Evolutionary conservation across 2,329 filamentous ascomycete genomes (phyloP).

Genomic region (Xylariaceae sp.): DNA sequence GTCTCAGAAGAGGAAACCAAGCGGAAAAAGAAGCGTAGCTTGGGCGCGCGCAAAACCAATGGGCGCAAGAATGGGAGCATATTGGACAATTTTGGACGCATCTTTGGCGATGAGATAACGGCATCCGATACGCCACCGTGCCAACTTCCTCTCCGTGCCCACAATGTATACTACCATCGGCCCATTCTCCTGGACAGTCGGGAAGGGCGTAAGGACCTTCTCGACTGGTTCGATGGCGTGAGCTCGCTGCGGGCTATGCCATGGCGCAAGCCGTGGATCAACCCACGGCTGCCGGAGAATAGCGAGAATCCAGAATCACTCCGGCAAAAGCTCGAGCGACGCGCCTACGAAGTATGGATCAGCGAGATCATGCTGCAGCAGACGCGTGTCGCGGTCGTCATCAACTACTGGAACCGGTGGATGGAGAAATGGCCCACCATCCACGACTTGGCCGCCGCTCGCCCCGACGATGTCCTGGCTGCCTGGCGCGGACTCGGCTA

Average conservation of each 20-base stretch:
- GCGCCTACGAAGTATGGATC: slow-evolving; percentile 63
- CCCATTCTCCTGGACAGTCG: slow-evolving; percentile 42
- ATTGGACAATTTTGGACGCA: slow-evolving; percentile 16
- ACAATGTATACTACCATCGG: slow-evolving; percentile 42
- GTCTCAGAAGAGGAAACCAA: slow-evolving; percentile 8
- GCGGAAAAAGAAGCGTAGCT: slow-evolving; percentile 21
- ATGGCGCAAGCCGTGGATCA: slow-evolving; percentile 54
- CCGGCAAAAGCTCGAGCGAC: slow-evolving; percentile 40
- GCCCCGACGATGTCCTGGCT: slow-evolving; percentile 49
- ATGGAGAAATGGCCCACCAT: slow-evolving; percentile 57
- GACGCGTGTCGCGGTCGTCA: slow-evolving; percentile 56
- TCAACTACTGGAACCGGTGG: slow-evolving; percentile 60
- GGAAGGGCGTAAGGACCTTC: slow-evolving; percentile 34
- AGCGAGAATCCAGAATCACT: slow-evolving; percentile 28
- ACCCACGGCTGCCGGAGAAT: slow-evolving; percentile 36
- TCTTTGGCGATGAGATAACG: slow-evolving; percentile 18
- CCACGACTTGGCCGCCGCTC: slow-evolving; percentile 47
- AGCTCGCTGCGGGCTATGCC: slow-evolving; percentile 48
- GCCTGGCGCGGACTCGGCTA: slow-evolving; percentile 59
- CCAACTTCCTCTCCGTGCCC: slow-evolving; percentile 28
- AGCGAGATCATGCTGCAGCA: slow-evolving; percentile 64
- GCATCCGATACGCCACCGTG: slow-evolving; percentile 10
- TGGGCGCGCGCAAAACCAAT: slow-evolving; percentile 11
- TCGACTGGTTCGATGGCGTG: slow-evolving; percentile 48
- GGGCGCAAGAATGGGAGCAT: slow-evolving; percentile 9